A percentile compares a stretch with the other conserved stretches of the same genome.
phyloP scores from a whole-genome alignment of 257 asterid genomes.

The Solanum chiquidenum region DNA sequence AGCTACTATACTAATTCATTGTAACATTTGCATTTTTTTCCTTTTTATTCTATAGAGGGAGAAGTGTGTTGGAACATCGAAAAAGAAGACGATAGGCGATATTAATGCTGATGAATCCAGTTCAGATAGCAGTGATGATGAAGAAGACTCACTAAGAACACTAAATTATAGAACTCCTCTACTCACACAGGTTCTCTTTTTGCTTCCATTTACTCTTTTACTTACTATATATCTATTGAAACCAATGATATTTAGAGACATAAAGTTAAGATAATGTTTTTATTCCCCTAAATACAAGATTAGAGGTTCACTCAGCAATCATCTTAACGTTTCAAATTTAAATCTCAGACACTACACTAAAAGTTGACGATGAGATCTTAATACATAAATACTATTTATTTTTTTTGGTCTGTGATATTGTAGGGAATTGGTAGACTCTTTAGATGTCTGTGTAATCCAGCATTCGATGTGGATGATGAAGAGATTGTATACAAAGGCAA shows the following conservation, averaged over 20 bases:
- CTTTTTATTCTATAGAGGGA: slow-evolving; percentile 24
- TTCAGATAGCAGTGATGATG: slow-evolving; percentile 79
- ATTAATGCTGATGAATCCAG: slow-evolving; percentile 49
- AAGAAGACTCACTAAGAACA: slow-evolving; percentile 53
- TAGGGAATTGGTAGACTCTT: slow-evolving; percentile 88
- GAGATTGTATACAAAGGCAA: slow-evolving; percentile 73
- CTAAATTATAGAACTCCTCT: slow-evolving; percentile 72
- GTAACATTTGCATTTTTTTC: neutral
- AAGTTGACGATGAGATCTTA: neutral
- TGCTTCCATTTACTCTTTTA: neutral
- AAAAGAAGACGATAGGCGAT: slow-evolving; percentile 37
- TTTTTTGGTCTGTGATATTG: neutral
- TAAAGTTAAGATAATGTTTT: neutral
- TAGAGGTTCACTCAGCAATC: neutral
- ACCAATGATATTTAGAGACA: neutral
- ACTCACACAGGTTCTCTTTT: slow-evolving; percentile 56
- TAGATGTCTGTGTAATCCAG: slow-evolving; percentile 84
- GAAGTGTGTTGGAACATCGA: slow-evolving; percentile 49
- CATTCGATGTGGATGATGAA: slow-evolving; percentile 75
- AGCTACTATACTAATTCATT: neutral
- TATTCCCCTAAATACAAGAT: neutral
- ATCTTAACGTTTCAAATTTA: neutral
- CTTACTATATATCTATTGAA: neutral
- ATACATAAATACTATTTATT: neutral
- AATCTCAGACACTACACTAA: neutral